A percentile compares a stretch with the other conserved stretches of the same genome.
Conservation (phyloP, 306 rosid species). For the Prunus davidiana region DNA sequence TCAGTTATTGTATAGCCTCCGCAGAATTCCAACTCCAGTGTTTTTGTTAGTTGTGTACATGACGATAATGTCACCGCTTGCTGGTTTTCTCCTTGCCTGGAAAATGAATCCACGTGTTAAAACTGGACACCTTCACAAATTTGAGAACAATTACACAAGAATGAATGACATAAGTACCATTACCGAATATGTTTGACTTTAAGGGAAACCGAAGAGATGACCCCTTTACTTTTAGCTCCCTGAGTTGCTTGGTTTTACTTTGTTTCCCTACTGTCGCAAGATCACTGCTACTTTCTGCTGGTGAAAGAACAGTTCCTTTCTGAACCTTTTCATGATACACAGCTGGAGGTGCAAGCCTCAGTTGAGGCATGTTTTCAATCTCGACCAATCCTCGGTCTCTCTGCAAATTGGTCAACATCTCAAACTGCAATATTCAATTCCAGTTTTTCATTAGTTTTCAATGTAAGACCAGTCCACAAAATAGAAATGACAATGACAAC, state of each 20-base stretch:
- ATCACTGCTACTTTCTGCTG: slow-evolving; percentile 65
- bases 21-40: slow-evolving; percentile 8
- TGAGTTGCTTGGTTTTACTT: slow-evolving; percentile 50
- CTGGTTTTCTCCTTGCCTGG: slow-evolving; percentile 69
- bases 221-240: slow-evolving; percentile 75
- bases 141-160: background rate
- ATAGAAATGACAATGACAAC: background rate
- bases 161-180: slow-evolving; percentile 3
- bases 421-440: slow-evolving; percentile 69
- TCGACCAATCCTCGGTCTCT: slow-evolving; percentile 68
- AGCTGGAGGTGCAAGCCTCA: slow-evolving; percentile 92
- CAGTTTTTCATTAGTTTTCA: slow-evolving; percentile 21
- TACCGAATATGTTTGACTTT: slow-evolving; percentile 75
- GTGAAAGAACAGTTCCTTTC: slow-evolving; percentile 45
- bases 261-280: slow-evolving; percentile 40
- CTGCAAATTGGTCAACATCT: slow-evolving; percentile 75
- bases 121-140: slow-evolving; percentile 1
- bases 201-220: slow-evolving; percentile 72
- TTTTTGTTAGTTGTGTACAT: slow-evolving; percentile 39
- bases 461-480: slow-evolving; percentile 3
- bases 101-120: background rate
- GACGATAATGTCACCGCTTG: slow-evolving; percentile 42
- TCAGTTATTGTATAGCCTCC: background rate
- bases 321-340: slow-evolving; percentile 88
- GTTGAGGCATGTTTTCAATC: slow-evolving; percentile 73